Base-by-base conservation (phyloP, 2,329 filamentous ascomycete genomes). In the Fusarium siculi region DNA sequence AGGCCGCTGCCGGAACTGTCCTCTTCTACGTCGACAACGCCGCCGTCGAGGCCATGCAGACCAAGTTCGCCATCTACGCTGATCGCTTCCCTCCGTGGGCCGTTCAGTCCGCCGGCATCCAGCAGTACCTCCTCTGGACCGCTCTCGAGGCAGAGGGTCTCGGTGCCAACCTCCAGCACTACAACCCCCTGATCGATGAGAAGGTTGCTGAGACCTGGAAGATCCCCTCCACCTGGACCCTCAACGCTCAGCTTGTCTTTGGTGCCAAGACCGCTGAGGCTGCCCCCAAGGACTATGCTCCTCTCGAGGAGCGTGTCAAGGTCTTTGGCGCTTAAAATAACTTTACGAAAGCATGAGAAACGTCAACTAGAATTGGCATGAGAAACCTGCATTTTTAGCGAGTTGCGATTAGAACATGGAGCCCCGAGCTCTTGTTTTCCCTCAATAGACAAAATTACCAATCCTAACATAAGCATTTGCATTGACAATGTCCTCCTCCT, bases 121-220 rank as follows among this genome's bases (percentile, higher is more conserved):
- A 84, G 81, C 93, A 97, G 86, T 93, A 89, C 84, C 86, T 90
- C 74, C 81, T 94, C 75, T 97, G 95, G 95, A 92, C 91, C 23
- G 93, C 92, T 8, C 90, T 97, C 64, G 93, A 95, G 84, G 87
- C 91, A 68, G 94, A 96, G 81, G 94, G 95, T 36, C 89, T 97
- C 63, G 94, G 94, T 74, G 93, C 92, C 80, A 97, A 95, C 87
- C 88, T 97, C 59, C 95, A 97, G 87, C 95, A 97, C 86, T 97
- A 97, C 87, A 96, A 94, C 88, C 94, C 94, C 25, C 83, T 97
- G 66, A 90, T 97, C 76, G 93, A 97, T 84, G 86, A 87, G 74
- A 90, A 91, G 84, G 92, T 95, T 59, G 84, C 87, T 49, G 85
- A 83, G 70, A 85, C 90, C 76, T 97, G 93, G 93, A 87, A 87